Conservation (phyloP, 768 basidiomycete genomes). For the Kwoniella europaea region DNA sequence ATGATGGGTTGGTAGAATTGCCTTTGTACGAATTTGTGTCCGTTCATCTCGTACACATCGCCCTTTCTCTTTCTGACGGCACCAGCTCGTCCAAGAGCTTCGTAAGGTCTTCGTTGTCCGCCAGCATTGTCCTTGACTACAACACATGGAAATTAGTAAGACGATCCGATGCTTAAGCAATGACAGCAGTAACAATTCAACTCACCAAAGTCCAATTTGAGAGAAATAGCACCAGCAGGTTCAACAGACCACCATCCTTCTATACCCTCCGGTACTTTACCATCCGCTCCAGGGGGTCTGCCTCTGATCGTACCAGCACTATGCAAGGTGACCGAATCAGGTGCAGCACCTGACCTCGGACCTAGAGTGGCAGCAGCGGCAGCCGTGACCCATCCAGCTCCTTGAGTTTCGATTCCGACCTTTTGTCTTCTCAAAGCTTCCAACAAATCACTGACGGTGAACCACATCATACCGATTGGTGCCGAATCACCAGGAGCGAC, state of each 20-base stretch:
- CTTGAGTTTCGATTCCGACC: conserved; percentile 82
- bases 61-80: conserved; percentile 97
- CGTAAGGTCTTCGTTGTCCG: conserved; percentile 84
- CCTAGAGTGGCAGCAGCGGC: conserved; percentile 61
- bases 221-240: conserved; percentile 88
- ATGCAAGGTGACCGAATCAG: conserved; percentile 47
- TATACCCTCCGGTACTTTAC: conserved; percentile 70
- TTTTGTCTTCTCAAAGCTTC: conserved; percentile 92
- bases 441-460: conserved; percentile 88
- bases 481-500: conserved; percentile 75
- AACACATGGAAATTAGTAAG: background rate
- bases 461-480: conserved; percentile 93
- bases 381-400: conserved; percentile 82
- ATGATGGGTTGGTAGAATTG: conserved; percentile 99
- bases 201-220: conserved; percentile 91
- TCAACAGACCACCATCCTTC: conserved; percentile 98
- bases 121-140: conserved; percentile 93
- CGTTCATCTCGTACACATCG: conserved; percentile 99
- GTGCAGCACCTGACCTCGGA: conserved; percentile 50
- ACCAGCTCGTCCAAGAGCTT: conserved; percentile 96
- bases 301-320: conserved; percentile 44
- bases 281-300: conserved; percentile 31
- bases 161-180: no score
- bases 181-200: no score
- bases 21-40: conserved; percentile 93